These are phyloP conservation scores for Sarocladiaceae sp. DNA, from an alignment of 2,329 filamentous ascomycete genomes.

Conservation along the genomic window DNA sequence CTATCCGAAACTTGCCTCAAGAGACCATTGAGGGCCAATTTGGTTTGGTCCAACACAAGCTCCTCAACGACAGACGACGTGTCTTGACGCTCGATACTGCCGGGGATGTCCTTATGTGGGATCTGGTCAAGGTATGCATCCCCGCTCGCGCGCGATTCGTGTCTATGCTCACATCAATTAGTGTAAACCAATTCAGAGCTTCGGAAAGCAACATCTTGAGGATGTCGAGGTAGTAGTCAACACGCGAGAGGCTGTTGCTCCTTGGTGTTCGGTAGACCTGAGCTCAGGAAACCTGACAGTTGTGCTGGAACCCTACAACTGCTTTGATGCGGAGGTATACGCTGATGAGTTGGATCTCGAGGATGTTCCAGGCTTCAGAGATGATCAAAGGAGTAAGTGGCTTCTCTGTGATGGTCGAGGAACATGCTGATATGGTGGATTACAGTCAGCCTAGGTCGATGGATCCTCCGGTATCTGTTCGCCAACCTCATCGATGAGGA, in stretches of 20 bases:
- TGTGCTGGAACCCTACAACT: slow-evolving; percentile 88
- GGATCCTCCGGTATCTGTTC: slow-evolving; percentile 92
- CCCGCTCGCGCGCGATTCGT: not conserved
- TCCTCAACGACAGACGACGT: slow-evolving; percentile 85
- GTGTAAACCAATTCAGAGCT: slow-evolving; percentile 86
- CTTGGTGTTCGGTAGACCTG: slow-evolving; percentile 95
- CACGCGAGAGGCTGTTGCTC: slow-evolving; percentile 81
- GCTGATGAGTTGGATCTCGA: slow-evolving; percentile 79
- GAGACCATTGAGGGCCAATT: slow-evolving; percentile 94
- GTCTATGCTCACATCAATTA: slow-evolving; percentile 26
- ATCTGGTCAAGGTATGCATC: slow-evolving; percentile 71
- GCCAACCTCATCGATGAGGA: slow-evolving; percentile 86
- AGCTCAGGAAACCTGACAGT: slow-evolving; percentile 89
- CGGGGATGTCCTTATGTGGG: slow-evolving; percentile 92
- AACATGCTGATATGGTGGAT: slow-evolving; percentile 17
- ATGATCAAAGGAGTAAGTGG: slow-evolving; percentile 86
- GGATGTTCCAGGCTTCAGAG: slow-evolving; percentile 74
- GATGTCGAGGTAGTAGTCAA: slow-evolving; percentile 87
- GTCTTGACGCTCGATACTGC: slow-evolving; percentile 92
- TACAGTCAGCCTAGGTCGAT: slow-evolving; percentile 92
- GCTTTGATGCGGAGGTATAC: slow-evolving; percentile 96
- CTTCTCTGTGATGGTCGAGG: not conserved
- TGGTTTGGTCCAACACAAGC: slow-evolving; percentile 86
- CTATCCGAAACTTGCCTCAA: slow-evolving; percentile 64
- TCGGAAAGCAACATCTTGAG: slow-evolving; percentile 89